Evolutionary conservation across 2,329 filamentous ascomycete genomes (phyloP).

Genomic region (Raffaelea albimanens): DNA sequence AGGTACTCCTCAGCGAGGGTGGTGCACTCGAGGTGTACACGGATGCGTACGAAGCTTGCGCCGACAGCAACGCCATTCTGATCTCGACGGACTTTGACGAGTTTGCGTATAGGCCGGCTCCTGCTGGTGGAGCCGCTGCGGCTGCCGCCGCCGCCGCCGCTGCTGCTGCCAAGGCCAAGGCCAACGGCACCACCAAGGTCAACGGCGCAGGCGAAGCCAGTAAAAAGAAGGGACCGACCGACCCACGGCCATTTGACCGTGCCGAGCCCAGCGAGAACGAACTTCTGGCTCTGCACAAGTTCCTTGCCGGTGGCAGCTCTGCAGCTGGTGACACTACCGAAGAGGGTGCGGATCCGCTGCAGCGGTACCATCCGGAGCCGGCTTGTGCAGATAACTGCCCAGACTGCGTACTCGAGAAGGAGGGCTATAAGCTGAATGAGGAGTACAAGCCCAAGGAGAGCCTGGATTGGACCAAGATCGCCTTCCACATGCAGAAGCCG

Average conservation of each 20-base stretch:
- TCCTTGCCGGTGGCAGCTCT: conserved; percentile 23
- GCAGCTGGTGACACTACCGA: conserved; percentile 12
- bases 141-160: conserved; percentile 17
- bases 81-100: conserved; percentile 49
- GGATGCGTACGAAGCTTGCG: conserved; percentile 39
- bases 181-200: not conserved
- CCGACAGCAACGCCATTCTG: conserved; percentile 37
- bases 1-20: conserved; percentile 24
- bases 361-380: conserved; percentile 34
- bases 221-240: conserved; percentile 25
- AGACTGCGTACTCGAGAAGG: conserved; percentile 31
- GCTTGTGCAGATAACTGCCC: conserved; percentile 35
- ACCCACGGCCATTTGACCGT: conserved; percentile 35
- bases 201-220: not conserved
- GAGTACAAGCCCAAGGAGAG: conserved; percentile 37
- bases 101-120: conserved; percentile 29
- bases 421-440: conserved; percentile 14
- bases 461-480: conserved; percentile 42
- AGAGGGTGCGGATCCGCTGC: conserved; percentile 31
- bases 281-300: conserved; percentile 37
- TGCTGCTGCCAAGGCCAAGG: not conserved
- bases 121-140: conserved; percentile 11
- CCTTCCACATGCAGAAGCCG: conserved; percentile 39
- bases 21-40: conserved; percentile 37
- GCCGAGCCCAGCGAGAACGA: conserved; percentile 31